Base-by-base conservation (phyloP, 768 basidiomycete species). In the Zangia roseola region DNA sequence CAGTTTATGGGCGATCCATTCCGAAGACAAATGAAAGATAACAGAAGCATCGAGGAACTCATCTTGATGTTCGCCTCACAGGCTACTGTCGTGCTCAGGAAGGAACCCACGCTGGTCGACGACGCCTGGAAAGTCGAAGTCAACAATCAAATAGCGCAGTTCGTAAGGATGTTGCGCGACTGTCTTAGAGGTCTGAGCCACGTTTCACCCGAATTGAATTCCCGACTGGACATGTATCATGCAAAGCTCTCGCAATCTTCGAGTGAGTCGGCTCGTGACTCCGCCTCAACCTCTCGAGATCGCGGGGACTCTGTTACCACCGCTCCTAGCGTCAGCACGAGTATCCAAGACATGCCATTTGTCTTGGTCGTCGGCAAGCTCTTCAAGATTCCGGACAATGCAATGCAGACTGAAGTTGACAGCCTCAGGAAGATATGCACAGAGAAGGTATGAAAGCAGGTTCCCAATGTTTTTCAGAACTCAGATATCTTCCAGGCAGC, bases 41-140 rank as follows among this genome's bases (percentile, higher is more conserved):
- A 91, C 66, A 81, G 97, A 39, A 97, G 95, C 73, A 91, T 97
- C 33, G 97, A 99, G 71, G 94, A 97, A 55, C 85, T 99, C 46
- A 95, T 99, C 50, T 77, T 99, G 43, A 89, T 90, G 79, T 97
- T 97, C 61, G 94, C 94, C 10, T 90, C 94, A 2, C 85, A 92
- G 44, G 90, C 95, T 4, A 92, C 91, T 3, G 78, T 81, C 23
- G 82, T 91, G 9, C 78, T 98, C 51, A 88, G 86, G 78, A 97
- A 97, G 70, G 92, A 94, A 56, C 89, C 89, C 0, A 78, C 88
- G 2, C 73, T 94, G 2, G 79, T 78, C 14, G 88, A 83, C 20
- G 94, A 97, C 40, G 88, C 82, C 19, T 97, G 94, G 94, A 98
- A 97, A 65, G 64, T 83, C 39, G 91, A 94, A 65, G 79, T 97